Base-by-base conservation (phyloP, 179 eudicot genomes). In the Silene vulgaris region DNA sequence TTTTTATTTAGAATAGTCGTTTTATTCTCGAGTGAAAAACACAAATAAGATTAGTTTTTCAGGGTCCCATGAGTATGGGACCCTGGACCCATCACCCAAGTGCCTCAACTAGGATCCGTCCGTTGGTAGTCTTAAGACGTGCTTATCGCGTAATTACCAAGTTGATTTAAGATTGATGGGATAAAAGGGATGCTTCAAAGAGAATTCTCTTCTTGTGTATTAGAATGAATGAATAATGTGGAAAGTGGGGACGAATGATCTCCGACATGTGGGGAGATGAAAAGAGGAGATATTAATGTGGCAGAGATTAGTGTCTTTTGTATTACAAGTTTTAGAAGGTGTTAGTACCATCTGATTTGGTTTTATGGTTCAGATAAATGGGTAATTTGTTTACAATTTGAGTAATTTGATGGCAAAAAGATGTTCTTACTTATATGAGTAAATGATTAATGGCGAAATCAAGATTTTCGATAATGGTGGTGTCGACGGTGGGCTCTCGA, bases 201-300 rank as follows among this genome's bases (percentile, higher is more conserved):
- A 75, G 79, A 61, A 60, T 63, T 68, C 73, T 75, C 64, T 56
- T 35, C 50, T 59, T 60, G 66, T 76, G 80, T 72, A 60, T 74
- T 64, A 60, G 65, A 50, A 52, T 52, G 57, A 82, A 63, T 32
- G 26, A 79, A 43, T 6, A 43, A 45, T 52, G 48, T 40, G 48
- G 59, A 52, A 52, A 3, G 59, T 52, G 59, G 59, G 59, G 59
- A 52, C 59, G 6, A 52, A 2, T 52, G 19, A 52, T 52, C 59
- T 52, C 59, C 59, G 59, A 52, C 59, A 52, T 52, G 59, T 52
- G 59, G 59, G 59, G 59, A 52, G 59, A 13, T 14, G 0, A 11
- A 40, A 40, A 52, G 17, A 52, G 5, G 59, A 14, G 59, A 52
- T 52, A 52, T 52, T 11, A 52, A 52, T 52, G 59, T 14, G 59